phyloP scores from a whole-genome alignment of 257 asterid genomes.

The Nicotiana knightiana region DNA sequence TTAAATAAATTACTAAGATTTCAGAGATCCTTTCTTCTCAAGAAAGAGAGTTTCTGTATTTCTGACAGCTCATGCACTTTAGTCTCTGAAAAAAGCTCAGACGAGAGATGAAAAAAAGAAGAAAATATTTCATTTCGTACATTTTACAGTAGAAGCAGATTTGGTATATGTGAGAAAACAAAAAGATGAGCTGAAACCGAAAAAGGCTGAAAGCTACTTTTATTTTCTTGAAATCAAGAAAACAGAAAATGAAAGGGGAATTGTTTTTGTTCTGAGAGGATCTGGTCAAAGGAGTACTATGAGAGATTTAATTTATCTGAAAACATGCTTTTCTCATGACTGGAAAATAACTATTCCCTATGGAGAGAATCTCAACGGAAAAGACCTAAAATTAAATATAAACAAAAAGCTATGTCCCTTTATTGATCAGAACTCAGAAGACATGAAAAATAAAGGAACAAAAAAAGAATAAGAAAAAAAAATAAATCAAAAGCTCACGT shows the following conservation, averaged over 20 bases:
- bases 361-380: constrained; percentile 30
- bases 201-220: neutral
- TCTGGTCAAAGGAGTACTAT: constrained; percentile 61
- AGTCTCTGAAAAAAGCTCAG: neutral
- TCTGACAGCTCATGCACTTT: neutral
- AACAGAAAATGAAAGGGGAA: neutral
- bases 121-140: neutral
- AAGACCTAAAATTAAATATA: neutral
- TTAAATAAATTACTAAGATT: constrained; percentile 10
- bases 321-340: constrained; percentile 37
- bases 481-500: constrained; percentile 27
- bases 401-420: neutral
- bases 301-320: constrained; percentile 15
- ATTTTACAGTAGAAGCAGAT: neutral
- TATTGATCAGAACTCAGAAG: neutral
- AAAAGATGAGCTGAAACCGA: too few relatives aligned
- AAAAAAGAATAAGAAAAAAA: neutral
- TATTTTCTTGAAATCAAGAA: neutral
- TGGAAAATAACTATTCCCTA: constrained; percentile 9
- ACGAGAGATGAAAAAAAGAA: neutral
- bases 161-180: neutral
- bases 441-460: neutral
- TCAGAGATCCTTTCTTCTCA: constrained; percentile 8
- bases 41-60: neutral
- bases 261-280: constrained; percentile 15